Conservation (phyloP, 805 yeast genomes). For the Wickerhamiella shivajii region DNA sequence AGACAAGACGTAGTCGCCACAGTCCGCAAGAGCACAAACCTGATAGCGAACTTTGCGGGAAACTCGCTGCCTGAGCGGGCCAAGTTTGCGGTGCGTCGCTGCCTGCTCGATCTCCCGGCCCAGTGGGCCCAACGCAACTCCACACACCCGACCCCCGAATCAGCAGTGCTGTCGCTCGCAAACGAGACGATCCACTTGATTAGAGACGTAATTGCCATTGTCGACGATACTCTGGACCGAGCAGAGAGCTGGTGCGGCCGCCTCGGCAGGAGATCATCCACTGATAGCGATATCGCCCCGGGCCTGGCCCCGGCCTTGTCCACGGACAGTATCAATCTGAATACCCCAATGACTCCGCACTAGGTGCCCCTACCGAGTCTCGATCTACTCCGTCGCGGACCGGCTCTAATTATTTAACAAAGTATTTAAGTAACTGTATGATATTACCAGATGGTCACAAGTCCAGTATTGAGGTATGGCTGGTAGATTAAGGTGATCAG, state of each 20-base stretch:
- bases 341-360: no score
- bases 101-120: constrained; percentile 58
- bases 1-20: constrained; percentile 78
- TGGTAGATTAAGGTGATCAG: no score
- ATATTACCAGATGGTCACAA: no score
- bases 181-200: constrained; percentile 84
- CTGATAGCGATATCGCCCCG: no score
- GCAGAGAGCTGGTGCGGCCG: constrained; percentile 71
- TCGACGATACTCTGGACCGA: constrained; percentile 67
- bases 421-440: no score
- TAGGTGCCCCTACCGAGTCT: no score
- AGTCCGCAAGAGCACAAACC: constrained; percentile 71
- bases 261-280: constrained; percentile 2
- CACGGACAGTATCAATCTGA: no score
- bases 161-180: constrained; percentile 65
- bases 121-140: constrained; percentile 36
- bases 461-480: no score
- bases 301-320: no score
- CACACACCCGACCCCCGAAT: constrained; percentile 29
- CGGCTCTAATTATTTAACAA: no score
- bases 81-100: constrained; percentile 64
- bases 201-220: constrained; percentile 63
- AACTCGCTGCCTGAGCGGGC: constrained; percentile 64
- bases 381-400: no score
- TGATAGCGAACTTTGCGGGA: constrained; percentile 76